Evolutionary conservation across 176 grass and related monocot genomes (phyloP).

Genomic region (Aegilops sharonensis): DNA sequence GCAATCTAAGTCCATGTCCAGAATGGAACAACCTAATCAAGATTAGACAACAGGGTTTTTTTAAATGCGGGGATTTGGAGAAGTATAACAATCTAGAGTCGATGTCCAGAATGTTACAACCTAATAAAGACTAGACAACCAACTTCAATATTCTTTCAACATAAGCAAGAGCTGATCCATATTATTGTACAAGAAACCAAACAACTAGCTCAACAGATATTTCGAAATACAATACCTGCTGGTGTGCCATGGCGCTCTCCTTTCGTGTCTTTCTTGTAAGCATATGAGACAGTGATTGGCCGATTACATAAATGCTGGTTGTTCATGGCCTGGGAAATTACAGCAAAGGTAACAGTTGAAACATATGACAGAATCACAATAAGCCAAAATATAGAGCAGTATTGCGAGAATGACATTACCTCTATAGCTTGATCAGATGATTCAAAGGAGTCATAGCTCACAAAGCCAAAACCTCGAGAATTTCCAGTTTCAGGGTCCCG

Average conservation of each 20-base stretch:
- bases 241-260: too few species aligned
- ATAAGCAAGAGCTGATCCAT: not conserved
- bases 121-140: not conserved
- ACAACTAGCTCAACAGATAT: not conserved
- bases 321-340: too few species aligned
- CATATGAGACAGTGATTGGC: too few species aligned
- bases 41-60: not conserved
- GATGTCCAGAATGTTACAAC: slow-evolving; percentile 9
- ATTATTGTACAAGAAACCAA: not conserved
- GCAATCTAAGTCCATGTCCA: not conserved
- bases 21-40: not conserved
- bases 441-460: slow-evolving; percentile 99
- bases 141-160: not conserved
- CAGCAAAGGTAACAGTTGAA: not conserved
- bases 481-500: slow-evolving; percentile 95
- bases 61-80: too few species aligned
- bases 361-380: slow-evolving; percentile 9
- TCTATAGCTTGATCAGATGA: slow-evolving; percentile 97
- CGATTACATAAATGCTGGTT: too few species aligned
- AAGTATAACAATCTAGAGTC: not conserved
- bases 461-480: slow-evolving; percentile 90
- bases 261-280: too few species aligned
- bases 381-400: slow-evolving; percentile 19
- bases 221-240: too few species aligned
- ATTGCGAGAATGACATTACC: slow-evolving; percentile 36